These are phyloP conservation scores for Colletotrichum plurivorum DNA, from an alignment of 2,329 filamentous ascomycete species.

Conservation along the genomic window DNA sequence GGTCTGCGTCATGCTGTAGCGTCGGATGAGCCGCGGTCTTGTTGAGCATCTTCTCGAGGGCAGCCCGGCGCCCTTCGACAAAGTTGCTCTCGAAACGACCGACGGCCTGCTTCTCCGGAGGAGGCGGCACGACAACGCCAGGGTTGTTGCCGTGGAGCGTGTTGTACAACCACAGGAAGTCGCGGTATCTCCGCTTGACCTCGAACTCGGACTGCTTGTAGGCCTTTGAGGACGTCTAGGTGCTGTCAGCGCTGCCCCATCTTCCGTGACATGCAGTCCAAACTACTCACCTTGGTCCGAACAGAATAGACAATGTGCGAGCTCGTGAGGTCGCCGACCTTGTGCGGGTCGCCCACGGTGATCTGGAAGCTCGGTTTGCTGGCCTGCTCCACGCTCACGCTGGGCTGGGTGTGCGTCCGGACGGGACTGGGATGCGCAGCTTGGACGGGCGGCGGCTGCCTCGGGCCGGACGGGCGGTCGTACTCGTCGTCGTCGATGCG, in stretches of 20 bases:
- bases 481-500: conserved; percentile 77
- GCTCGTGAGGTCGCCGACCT: conserved; percentile 95
- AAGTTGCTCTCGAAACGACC: conserved; percentile 97
- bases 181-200: conserved; percentile 93
- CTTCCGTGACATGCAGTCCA: conserved; percentile 10
- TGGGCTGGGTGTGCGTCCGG: conserved; percentile 74
- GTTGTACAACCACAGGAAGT: conserved; percentile 98
- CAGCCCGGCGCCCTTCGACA: conserved; percentile 91
- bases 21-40: conserved; percentile 92
- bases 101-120: conserved; percentile 97
- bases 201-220: conserved; percentile 94
- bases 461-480: conserved; percentile 64
- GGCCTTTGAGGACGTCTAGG: conserved; percentile 92
- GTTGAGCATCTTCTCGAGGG: conserved; percentile 97
- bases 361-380: conserved; percentile 94
- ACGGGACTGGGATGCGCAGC: conserved; percentile 67
- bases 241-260: conserved; percentile 37
- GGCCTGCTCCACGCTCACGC: conserved; percentile 92
- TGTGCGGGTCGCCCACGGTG: conserved; percentile 94
- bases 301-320: conserved; percentile 99
- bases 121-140: conserved; percentile 93
- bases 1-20: conserved; percentile 90
- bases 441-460: conserved; percentile 77
- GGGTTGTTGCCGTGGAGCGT: conserved; percentile 95
- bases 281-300: conserved; percentile 80